Base-by-base conservation (phyloP, 2,329 filamentous ascomycete species). In the Scolecobasidium constrictum region DNA sequence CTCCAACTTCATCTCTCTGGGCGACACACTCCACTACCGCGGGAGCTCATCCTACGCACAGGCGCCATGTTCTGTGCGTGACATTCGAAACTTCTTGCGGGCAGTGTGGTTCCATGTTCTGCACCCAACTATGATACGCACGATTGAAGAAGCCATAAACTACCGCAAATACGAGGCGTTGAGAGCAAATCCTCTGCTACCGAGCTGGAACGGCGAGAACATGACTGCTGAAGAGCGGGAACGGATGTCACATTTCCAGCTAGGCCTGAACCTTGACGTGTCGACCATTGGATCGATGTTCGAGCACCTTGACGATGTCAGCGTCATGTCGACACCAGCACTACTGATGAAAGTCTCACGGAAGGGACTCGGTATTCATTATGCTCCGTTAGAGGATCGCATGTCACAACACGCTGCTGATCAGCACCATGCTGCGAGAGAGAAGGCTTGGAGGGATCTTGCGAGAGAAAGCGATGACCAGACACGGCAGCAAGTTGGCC, bases 101-200 rank as follows among this genome's bases (percentile, higher is more conserved):
- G 40, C 40, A 15, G 19, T 42, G 12, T 42, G 40, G 40, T 42
- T 42, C 16, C 31, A 16, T 16, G 16, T 42, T n/a, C 19, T 42
- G 4, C 40, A 42, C 16, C 40, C 40, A 2, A 17, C 23, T 16
- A 17, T 42, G 13, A 17, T 42, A 3, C 18, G 34, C 13, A 16
- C 22, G 6, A 31, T 42, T n/a, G 40, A 37, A 19, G 17, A 28
- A 11, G 31, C 40, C 7, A 42, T 42, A 12, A 35, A 42, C 20
- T 19, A 35, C 19, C 31, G 40, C 6, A 42, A 42, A 16, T 42
- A 42, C 19, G 17, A 42, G 40, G 12, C 23, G 22, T 13, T 42
- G 17, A 42, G 36, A 28, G 40, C 40, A 37, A 31, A 42, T 26
- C 40, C 40, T 5, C 31, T 42, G 20, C 13, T 42, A 16, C 40